Percentiles rank a stretch among this genome's conserved stretches.
Conservation (phyloP, 768 basidiomycete genomes). For the Macrolepiota fuliginosa region DNA sequence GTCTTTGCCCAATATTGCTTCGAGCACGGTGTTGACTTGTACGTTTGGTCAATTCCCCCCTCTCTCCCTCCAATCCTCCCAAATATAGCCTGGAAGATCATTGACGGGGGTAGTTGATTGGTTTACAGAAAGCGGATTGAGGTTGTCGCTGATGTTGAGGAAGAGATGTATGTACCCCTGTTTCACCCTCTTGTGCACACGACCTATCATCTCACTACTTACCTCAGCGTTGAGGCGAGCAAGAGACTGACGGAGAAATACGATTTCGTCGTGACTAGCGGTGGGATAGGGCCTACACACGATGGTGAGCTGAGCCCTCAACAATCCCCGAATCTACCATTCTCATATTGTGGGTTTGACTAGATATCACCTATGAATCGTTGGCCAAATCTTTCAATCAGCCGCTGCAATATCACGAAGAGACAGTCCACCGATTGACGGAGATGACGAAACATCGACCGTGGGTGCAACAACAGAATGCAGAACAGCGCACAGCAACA, state of each 20-base stretch:
- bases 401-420: slow-evolving; percentile 67
- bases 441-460: slow-evolving; percentile 55
- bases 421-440: slow-evolving; percentile 74
- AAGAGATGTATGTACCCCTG: slow-evolving; percentile 66
- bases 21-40: slow-evolving; percentile 82
- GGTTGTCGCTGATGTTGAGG: slow-evolving; percentile 88
- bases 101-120: slow-evolving; percentile 27
- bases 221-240: slow-evolving; percentile 78
- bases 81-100: slow-evolving; percentile 5
- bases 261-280: slow-evolving; percentile 88
- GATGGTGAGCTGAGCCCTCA: slow-evolving; percentile 52
- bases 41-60: slow-evolving; percentile 19
- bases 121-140: slow-evolving; percentile 76
- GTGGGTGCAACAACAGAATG: slow-evolving; percentile 59
- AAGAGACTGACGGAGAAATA: slow-evolving; percentile 75
- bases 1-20: slow-evolving; percentile 89
- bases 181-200: not conserved
- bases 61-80: slow-evolving; percentile 5
- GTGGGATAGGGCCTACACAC: slow-evolving; percentile 91
- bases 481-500: slow-evolving; percentile 74
- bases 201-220: not conserved
- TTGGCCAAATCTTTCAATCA: slow-evolving; percentile 84
- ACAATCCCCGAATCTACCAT: not conserved
- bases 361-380: slow-evolving; percentile 85
- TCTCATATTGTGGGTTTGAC: not conserved